Base-by-base conservation (phyloP, 2,329 filamentous ascomycete genomes). In the Trichoderma lentiforme region DNA sequence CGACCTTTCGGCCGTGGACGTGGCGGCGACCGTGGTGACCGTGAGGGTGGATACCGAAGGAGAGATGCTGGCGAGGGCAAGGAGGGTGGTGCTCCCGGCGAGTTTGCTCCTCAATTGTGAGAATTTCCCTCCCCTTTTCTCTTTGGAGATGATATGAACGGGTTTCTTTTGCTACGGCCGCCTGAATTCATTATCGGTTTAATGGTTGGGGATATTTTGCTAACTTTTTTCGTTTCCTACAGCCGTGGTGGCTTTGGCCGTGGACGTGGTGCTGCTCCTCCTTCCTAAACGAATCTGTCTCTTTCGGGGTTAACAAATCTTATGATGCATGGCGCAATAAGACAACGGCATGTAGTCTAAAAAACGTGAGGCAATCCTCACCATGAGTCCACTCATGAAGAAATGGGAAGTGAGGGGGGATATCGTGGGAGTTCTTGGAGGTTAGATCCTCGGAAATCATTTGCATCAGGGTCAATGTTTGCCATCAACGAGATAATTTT, bases 41-140 rank as follows among this genome's bases (percentile, higher is more conserved):
- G 93, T 81, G 91, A 94, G 86, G 95, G 95, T 83, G 93, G 92
- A 83, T 97, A 98, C 91, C 89, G 95, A 85, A 91, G 95, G 85
- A 92, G 95, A 82, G 94, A 97, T 81, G 91, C 90, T 86, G 92
- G 91, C 81, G 91, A 92, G 84, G 89, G 91, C 84, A 97, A 97
- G 91, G 94, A 97, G 88, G 93, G 93, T 81, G 93, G 91, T 88
- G 93, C 94, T 83, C 93, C 94, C 81, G 93, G 93, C 86, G 93
- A 94, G 86, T 97, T 96, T 85, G 91, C 92, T 86, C 94, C 94
- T 83, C 90, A 92, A 84, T 97, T 97, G 91, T 92, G 86, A 90
- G 89, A 85, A 79, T 73, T 14, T 12, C 9, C 63, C 8, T 30
- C n/a, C 21, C 18, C 12, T 12, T 60, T 18, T 34, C 11, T 14